Conservation (phyloP, 2,329 filamentous ascomycete species). For the Drechslera avenae region DNA sequence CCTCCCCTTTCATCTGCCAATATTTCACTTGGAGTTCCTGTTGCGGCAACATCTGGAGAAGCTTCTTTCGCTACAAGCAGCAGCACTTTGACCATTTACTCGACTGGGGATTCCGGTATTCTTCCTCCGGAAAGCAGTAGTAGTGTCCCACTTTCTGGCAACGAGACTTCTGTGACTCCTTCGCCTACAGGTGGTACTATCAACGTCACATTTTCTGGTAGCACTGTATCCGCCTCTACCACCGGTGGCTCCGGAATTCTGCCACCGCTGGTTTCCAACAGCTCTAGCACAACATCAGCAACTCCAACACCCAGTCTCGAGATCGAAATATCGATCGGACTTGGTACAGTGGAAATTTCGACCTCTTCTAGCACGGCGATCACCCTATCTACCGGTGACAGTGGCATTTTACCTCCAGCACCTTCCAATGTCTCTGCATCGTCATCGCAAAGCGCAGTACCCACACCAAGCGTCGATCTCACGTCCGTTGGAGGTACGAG, state of each 20-base stretch:
- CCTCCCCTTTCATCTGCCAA: conserved; percentile 11
- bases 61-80: conserved; percentile 5
- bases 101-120: conserved; percentile 16
- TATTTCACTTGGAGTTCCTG: neutral
- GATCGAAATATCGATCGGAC: conserved; percentile 1
- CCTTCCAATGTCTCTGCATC: conserved; percentile 5
- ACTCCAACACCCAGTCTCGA: conserved; percentile 2
- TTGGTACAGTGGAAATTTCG: neutral
- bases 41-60: neutral
- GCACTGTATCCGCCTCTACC: conserved; percentile 12
- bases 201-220: conserved; percentile 17
- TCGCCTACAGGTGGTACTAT: conserved; percentile 8
- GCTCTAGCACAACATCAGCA: conserved; percentile 1
- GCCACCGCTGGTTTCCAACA: conserved; percentile 6
- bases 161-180: neutral
- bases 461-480: too few relatives aligned
- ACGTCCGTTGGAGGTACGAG: too few relatives aligned
- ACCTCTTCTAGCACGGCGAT: conserved; percentile 1
- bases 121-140: conserved; percentile 4
- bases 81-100: conserved; percentile 7
- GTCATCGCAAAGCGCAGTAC: too few relatives aligned
- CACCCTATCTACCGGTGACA: conserved; percentile 10
- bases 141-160: neutral
- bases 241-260: conserved; percentile 13
- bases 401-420: conserved; percentile 13